Evolutionary conservation across 2,329 filamentous ascomycete species (phyloP), one percentile per base, ranked within the genome.

Genomic region (Penicillium aurantiogriseum): DNA sequence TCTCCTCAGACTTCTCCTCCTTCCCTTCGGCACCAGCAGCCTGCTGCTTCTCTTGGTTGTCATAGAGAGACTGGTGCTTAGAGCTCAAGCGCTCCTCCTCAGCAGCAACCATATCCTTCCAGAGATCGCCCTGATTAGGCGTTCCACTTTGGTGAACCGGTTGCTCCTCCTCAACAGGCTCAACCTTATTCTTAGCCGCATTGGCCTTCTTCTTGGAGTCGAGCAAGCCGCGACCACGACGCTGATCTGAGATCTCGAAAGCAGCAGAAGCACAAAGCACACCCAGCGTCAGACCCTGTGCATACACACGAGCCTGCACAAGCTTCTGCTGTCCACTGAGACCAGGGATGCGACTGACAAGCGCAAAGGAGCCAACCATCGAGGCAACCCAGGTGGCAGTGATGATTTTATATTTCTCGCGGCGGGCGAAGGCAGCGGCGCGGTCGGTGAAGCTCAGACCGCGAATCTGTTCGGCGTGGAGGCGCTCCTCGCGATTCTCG

Each of bases 281-380:
- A 62, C 88, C 89, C 46, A 97, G 80, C 5, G 92, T 96, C 67
- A 96, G 79, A 6, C 90, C 91, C 80, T 97, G 92, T 4, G 92
- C 92, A 77, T 96, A 96, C 63, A 97, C 89, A 84, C 92, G 88
- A 25, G 92, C 92, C 82, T 97, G 92, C 17, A 97, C 92, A 23
- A 97, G 79, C 82, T 96, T 96, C 81, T 97, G 92, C 59, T 84
- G 79, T 2, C 86, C 87, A 49, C 83, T 85, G 46, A 96, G 81
- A 72, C 88, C 90, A 63, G 84, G 87, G 73, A 91, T 91, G 62
- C 91, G 85, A 70, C 88, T 86, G 62, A 97, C 91, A 31, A 95
- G 74, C 54, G 81, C 85, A 64, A 94, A 84, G 5, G 90, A 88
- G 42, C 88, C 76, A 58, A 82, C 86, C 86, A 97, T 93, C 67